Evolutionary conservation across 768 basidiomycete species (phyloP).

Genomic region (Leccinum rimulosum): DNA sequence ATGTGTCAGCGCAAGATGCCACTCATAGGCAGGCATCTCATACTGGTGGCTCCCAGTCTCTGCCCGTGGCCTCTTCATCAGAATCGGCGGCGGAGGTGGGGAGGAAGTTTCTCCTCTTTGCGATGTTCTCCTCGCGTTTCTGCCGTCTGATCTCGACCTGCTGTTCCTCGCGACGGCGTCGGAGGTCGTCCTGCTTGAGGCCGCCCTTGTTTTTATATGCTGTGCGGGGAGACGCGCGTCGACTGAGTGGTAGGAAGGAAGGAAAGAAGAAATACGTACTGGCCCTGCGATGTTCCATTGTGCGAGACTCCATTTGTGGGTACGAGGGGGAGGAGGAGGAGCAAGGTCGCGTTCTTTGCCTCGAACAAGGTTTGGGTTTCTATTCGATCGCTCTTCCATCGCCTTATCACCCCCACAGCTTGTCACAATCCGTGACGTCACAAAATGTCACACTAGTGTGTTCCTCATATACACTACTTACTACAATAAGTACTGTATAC

Average conservation of each 20-base stretch:
- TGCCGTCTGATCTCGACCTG: constrained; percentile 98
- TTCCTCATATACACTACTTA: background rate
- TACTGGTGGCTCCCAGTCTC: constrained; percentile 78
- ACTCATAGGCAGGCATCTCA: constrained; percentile 12
- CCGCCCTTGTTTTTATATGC: constrained; percentile 91
- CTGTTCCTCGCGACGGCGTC: constrained; percentile 95
- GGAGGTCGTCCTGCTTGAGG: constrained; percentile 88
- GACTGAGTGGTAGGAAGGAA: constrained; percentile 14
- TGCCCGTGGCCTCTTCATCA: constrained; percentile 80
- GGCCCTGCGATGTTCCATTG: constrained; percentile 71
- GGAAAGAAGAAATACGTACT: constrained; percentile 41
- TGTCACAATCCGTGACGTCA: background rate
- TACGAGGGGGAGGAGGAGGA: background rate
- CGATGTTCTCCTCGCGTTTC: constrained; percentile 98
- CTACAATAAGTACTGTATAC: background rate
- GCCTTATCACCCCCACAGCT: constrained; percentile 25
- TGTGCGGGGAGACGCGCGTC: constrained; percentile 44
- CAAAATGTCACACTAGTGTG: background rate
- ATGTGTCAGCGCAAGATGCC: constrained; percentile 8
- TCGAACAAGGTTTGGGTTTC: constrained; percentile 7
- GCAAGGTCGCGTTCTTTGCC: constrained; percentile 11
- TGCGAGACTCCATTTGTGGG: constrained; percentile 55
- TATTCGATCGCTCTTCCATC: constrained; percentile 1
- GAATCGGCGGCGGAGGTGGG: constrained; percentile 75
- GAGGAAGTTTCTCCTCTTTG: constrained; percentile 93